phyloP scores from a whole-genome alignment of 208 protist species.

The Trypanosoma cruzi region DNA sequence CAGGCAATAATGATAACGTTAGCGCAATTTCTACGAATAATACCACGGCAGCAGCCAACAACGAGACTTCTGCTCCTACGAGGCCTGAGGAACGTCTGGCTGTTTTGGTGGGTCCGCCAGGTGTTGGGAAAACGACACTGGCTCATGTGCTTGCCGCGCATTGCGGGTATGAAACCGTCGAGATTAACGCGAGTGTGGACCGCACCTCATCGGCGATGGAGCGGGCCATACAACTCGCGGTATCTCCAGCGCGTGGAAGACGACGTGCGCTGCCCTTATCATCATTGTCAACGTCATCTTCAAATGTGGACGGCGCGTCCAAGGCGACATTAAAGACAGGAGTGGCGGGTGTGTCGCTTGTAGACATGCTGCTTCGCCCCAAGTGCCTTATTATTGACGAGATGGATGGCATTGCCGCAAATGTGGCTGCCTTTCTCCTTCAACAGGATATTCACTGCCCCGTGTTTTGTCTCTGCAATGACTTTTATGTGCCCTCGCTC shows the following conservation, averaged over 20 bases:
- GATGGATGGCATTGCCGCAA: constrained; percentile 86
- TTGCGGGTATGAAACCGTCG: constrained; percentile 93
- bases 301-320: neutral
- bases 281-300: neutral
- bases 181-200: constrained; percentile 96
- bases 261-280: constrained; percentile 6
- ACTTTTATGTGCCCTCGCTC: constrained; percentile 80
- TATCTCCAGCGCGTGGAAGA: constrained; percentile 33
- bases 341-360: constrained; percentile 29
- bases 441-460: constrained; percentile 67
- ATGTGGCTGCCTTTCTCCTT: constrained; percentile 62
- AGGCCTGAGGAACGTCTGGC: constrained; percentile 70
- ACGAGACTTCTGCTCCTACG: neutral
- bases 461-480: constrained; percentile 89
- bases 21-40: too few species aligned
- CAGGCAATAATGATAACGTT: too few species aligned
- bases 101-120: constrained; percentile 93
- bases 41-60: too few species aligned
- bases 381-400: constrained; percentile 92
- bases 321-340: too few species aligned
- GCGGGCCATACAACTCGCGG: constrained; percentile 62
- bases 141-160: constrained; percentile 93
- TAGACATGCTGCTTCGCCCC: constrained; percentile 60
- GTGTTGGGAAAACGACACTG: constrained; percentile 96
- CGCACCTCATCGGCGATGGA: constrained; percentile 75